A percentile compares a stretch with the other conserved stretches of the same genome.
These are phyloP conservation scores for Blastocystis sp. DNA, from an alignment of 352 stramenopile genomes.

Conservation along the genomic window DNA sequence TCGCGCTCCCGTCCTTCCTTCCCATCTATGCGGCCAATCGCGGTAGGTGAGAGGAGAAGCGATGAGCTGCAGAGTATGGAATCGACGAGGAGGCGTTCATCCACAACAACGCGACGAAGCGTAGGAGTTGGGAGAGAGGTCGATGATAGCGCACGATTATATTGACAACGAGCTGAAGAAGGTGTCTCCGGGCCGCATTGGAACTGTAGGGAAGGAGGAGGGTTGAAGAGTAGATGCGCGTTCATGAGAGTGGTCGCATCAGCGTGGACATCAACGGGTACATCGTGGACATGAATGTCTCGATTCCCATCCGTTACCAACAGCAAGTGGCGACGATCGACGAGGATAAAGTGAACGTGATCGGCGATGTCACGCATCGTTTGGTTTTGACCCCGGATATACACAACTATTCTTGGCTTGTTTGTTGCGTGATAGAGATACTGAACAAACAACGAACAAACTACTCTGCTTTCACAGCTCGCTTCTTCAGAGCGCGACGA, in stretches of 20 bases:
- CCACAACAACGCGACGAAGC: constrained; percentile 17
- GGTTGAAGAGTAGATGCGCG: constrained; percentile 9
- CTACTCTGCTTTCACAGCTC: constrained; percentile 73
- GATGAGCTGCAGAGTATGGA: constrained; percentile 9
- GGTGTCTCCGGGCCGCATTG: neutral
- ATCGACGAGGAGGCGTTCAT: constrained; percentile 38
- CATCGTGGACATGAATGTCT: constrained; percentile 53
- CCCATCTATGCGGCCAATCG: constrained; percentile 49
- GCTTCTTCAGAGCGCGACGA: constrained; percentile 75
- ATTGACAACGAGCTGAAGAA: constrained; percentile 19
- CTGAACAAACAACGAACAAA: no score
- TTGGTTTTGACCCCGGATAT: constrained; percentile 28
- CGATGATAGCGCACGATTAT: constrained; percentile 42
- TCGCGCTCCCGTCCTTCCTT: constrained; percentile 41
- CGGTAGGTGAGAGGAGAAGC: neutral
- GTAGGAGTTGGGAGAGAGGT: neutral
- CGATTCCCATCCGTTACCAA: constrained; percentile 42
- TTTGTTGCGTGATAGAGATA: neutral
- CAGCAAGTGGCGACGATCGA: constrained; percentile 49
- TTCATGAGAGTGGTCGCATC: constrained; percentile 48
- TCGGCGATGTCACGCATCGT: constrained; percentile 36
- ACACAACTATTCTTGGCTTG: constrained; percentile 23
- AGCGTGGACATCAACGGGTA: constrained; percentile 46
- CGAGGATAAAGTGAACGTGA: neutral
- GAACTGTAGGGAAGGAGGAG: neutral